Conservation (phyloP, 1,284 basidiomycete species). For the Amylostereum areolatum region DNA sequence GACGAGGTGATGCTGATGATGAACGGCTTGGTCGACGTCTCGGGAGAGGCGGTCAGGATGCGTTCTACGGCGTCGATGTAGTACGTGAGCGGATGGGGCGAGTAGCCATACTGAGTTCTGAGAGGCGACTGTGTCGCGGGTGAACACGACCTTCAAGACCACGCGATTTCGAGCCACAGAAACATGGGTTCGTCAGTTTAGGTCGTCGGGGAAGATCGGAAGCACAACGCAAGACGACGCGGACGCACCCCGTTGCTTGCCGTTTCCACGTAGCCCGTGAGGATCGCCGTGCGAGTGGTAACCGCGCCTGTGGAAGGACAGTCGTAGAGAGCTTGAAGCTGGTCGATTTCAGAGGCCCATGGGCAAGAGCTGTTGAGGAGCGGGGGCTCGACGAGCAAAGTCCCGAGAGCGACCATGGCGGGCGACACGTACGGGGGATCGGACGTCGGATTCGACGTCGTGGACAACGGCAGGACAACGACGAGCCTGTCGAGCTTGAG, state of each 20-base stretch:
- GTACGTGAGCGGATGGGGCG: conserved; percentile 56
- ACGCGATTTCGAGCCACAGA: no score
- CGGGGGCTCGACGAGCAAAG: conserved; percentile 46
- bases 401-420: conserved; percentile 48
- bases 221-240: background rate
- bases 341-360: conserved; percentile 64
- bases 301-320: conserved; percentile 68
- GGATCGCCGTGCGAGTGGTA: conserved; percentile 68
- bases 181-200: background rate
- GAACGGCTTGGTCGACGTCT: conserved; percentile 50
- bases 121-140: conserved; percentile 42
- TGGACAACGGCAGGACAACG: no score
- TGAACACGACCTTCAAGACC: conserved; percentile 51
- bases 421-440: no score
- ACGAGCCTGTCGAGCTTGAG: no score
- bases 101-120: conserved; percentile 80
- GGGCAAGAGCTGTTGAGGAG: conserved; percentile 72
- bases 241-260: conserved; percentile 47
- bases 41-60: conserved; percentile 33
- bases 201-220: background rate
- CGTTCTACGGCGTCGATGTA: conserved; percentile 61
- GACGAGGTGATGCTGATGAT: conserved; percentile 72
- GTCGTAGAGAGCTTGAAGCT: conserved; percentile 59
- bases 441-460: no score
- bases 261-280: conserved; percentile 61